phyloP scores from a whole-genome alignment of 345 rosid species.

The Eucalyptus lansdowneana region DNA sequence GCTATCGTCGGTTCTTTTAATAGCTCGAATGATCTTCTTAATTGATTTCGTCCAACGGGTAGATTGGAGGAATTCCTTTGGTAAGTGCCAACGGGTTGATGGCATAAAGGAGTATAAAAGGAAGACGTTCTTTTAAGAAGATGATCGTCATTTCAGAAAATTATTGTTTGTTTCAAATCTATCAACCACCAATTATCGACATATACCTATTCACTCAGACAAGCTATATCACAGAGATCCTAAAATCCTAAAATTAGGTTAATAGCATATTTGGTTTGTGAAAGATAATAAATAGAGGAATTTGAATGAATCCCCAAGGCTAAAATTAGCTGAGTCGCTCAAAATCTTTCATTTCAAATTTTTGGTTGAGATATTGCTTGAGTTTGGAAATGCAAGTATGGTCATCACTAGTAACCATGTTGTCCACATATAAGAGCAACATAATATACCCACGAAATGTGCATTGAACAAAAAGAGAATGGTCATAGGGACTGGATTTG shows the following conservation, averaged over 20 bases:
- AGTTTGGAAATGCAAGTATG: background rate
- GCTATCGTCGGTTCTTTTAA: too few species aligned
- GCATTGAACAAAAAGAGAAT: background rate
- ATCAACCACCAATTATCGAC: too few species aligned
- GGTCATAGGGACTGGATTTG: background rate
- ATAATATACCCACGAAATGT: background rate
- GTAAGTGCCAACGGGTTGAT: too few species aligned
- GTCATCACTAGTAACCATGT: background rate
- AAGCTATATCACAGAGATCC: too few species aligned
- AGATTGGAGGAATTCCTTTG: too few species aligned
- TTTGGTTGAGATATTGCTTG: background rate
- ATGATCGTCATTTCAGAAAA: too few species aligned
- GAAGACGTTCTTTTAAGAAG: too few species aligned
- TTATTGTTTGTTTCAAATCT: too few species aligned
- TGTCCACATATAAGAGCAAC: background rate
- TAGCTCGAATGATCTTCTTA: too few species aligned
- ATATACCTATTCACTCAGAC: too few species aligned
- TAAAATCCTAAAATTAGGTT: background rate
- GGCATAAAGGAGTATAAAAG: too few species aligned
- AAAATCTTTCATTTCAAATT: background rate
- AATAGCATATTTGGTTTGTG: background rate
- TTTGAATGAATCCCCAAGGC: background rate
- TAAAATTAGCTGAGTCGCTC: fast-evolving
- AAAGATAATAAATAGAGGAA: background rate
- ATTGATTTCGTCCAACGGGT: too few species aligned